Conservation (phyloP, 257 asterid species). For the Solanum etuberosum region DNA sequence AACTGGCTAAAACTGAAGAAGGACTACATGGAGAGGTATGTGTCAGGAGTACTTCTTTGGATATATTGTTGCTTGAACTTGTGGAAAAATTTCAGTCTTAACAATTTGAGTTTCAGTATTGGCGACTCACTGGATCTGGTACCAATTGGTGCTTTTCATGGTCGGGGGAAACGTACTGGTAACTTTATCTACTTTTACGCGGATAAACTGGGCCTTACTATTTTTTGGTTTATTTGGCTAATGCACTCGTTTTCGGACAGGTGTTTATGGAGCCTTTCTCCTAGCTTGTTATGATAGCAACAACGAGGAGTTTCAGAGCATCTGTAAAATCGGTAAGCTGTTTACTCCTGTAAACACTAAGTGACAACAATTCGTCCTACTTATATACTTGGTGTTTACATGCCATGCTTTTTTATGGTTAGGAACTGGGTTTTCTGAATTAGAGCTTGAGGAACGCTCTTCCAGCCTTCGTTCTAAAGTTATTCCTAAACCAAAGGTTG, state of each 20-base stretch:
- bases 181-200: background rate
- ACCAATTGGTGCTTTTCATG: slow-evolving; percentile 96
- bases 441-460: slow-evolving; percentile 83
- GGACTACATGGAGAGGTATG: slow-evolving; percentile 83
- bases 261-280: slow-evolving; percentile 92
- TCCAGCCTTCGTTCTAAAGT: slow-evolving; percentile 74
- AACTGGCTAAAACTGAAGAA: slow-evolving; percentile 95
- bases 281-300: slow-evolving; percentile 85
- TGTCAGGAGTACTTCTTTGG: slow-evolving; percentile 1
- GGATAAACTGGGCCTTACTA: background rate
- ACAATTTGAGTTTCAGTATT: slow-evolving; percentile 36
- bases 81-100: background rate
- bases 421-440: slow-evolving; percentile 97
- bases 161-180: slow-evolving; percentile 94
- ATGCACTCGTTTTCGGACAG: slow-evolving; percentile 22
- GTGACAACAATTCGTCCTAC: background rate
- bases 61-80: background rate
- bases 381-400: background rate
- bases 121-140: slow-evolving; percentile 97
- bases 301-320: slow-evolving; percentile 90
- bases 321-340: slow-evolving; percentile 81
- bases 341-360: slow-evolving; percentile 6
- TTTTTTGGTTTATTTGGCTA: background rate
- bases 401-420: background rate
- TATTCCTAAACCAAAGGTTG: slow-evolving; percentile 76